phyloP scores from a whole-genome alignment of 2,329 filamentous ascomycete genomes.

The Arachnopeziza araneosa region DNA sequence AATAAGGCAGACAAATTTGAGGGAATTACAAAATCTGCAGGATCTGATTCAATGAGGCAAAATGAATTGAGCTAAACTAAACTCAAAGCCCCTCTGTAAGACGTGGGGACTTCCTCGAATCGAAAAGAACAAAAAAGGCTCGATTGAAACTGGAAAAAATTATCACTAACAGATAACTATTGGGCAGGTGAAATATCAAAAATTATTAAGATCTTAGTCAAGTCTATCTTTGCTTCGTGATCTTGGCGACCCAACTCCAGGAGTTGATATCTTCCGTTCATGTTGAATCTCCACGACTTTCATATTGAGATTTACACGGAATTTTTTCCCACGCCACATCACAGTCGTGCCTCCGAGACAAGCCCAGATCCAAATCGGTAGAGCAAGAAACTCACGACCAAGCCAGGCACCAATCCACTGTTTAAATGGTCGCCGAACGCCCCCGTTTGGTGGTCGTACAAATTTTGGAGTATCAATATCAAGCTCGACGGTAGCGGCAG shows the following conservation, averaged over 20 bases:
- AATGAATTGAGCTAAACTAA: neutral
- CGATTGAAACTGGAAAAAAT: too few species aligned
- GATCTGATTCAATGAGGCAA: neutral
- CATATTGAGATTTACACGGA: conserved; percentile 79
- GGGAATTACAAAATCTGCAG: neutral
- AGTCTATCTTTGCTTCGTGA: conserved; percentile 24
- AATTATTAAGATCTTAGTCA: conserved; percentile 10
- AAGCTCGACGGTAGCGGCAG: conserved; percentile 61
- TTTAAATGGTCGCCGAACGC: conserved; percentile 49
- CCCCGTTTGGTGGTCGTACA: conserved; percentile 55
- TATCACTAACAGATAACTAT: neutral
- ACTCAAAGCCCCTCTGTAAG: neutral
- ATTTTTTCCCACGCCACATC: conserved; percentile 77
- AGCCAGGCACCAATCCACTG: conserved; percentile 82
- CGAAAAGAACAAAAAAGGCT: too few species aligned
- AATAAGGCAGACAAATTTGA: neutral
- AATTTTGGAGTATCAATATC: conserved; percentile 73
- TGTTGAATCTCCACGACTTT: conserved; percentile 55
- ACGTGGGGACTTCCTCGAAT: neutral
- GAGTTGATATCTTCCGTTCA: conserved; percentile 3
- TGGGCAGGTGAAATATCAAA: neutral
- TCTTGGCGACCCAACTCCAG: conserved; percentile 12
- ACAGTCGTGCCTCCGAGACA: conserved; percentile 85
- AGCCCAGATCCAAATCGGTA: conserved; percentile 88
- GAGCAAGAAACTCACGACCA: conserved; percentile 72